These are phyloP conservation scores for Termitomyces sp. DNA, from an alignment of 768 basidiomycete species.

Conservation along the genomic window DNA sequence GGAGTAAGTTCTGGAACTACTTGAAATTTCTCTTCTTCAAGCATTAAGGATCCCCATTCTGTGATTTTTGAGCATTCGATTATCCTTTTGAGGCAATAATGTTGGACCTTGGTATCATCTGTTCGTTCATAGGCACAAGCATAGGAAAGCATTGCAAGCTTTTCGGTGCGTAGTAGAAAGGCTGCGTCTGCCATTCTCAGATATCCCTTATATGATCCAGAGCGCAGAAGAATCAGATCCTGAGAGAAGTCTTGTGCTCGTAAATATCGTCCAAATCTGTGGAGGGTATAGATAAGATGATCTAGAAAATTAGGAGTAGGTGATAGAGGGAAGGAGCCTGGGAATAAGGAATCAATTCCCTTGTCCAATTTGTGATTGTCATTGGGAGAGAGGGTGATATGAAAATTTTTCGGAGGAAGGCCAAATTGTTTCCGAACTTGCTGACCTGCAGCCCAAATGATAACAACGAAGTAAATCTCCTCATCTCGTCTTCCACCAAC, in stretches of 20 bases:
- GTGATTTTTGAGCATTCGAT: conserved; percentile 40
- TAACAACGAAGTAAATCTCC: conserved; percentile 42
- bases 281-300: conserved; percentile 44
- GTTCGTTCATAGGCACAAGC: conserved; percentile 42
- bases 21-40: conserved; percentile 37
- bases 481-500: conserved; percentile 30
- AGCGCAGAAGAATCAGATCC: conserved; percentile 26
- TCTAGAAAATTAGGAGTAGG: conserved; percentile 36
- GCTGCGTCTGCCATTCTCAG: conserved; percentile 48
- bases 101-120: conserved; percentile 29
- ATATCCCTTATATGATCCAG: conserved; percentile 41
- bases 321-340: conserved; percentile 25
- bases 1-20: conserved; percentile 29
- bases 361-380: conserved; percentile 46
- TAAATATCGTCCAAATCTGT: conserved; percentile 30
- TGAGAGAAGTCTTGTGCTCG: conserved; percentile 30
- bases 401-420: conserved; percentile 51
- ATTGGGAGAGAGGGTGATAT: conserved; percentile 42
- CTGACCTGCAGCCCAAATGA: conserved; percentile 56
- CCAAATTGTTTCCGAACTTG: conserved; percentile 44
- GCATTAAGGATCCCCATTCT: conserved; percentile 49
- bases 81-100: conserved; percentile 45
- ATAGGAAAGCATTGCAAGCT: conserved; percentile 55
- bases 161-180: conserved; percentile 27
- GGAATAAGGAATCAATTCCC: conserved; percentile 41